Percentiles rank a stretch among this genome's conserved stretches.
phyloP scores from a whole-genome alignment of 257 asterid genomes.

The Nicotiana noctiflora region DNA sequence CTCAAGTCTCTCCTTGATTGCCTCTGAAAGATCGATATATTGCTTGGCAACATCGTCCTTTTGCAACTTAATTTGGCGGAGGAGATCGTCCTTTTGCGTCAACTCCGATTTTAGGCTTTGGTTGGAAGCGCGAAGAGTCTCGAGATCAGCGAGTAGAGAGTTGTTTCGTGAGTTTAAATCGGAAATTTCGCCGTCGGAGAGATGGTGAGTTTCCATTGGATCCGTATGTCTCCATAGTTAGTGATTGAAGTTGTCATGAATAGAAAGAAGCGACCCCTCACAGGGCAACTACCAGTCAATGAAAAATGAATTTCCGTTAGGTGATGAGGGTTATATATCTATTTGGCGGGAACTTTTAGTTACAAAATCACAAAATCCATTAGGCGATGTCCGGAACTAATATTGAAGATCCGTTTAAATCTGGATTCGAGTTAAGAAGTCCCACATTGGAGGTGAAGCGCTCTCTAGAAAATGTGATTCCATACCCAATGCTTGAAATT shows the following conservation, averaged over 20 bases:
- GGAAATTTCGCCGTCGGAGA: neutral
- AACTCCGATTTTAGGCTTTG: neutral
- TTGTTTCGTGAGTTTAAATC: neutral
- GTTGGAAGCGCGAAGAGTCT: constrained; percentile 9
- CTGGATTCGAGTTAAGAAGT: no score
- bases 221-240: neutral
- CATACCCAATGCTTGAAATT: no score
- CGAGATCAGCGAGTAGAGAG: neutral
- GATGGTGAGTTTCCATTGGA: neutral
- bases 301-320: neutral
- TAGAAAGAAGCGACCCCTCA: neutral
- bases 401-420: no score
- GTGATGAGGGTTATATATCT: neutral
- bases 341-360: constrained; percentile 6
- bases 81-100: neutral
- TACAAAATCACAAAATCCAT: neutral
- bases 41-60: constrained; percentile 13
- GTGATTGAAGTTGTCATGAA: neutral
- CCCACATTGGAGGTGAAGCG: no score
- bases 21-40: neutral
- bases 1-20: constrained; percentile 1
- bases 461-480: no score
- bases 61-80: constrained; percentile 4
- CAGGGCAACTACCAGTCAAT: constrained; percentile 5
- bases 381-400: no score